Evolutionary conservation across 2,329 filamentous ascomycete genomes (phyloP).

Genomic region (Penicillium brevicompactum): DNA sequence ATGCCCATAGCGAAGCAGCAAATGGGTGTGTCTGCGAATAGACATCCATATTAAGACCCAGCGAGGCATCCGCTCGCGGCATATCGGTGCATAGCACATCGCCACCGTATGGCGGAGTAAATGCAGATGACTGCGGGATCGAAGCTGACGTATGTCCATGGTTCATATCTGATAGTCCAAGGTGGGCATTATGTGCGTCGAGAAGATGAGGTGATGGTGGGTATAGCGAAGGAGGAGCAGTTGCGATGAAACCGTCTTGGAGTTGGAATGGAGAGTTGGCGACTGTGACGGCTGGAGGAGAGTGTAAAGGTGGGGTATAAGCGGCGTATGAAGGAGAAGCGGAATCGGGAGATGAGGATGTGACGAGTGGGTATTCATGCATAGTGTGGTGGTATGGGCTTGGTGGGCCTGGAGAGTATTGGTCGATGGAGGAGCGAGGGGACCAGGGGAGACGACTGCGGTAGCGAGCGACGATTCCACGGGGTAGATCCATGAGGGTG

Average conservation of each 20-base stretch:
- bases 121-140: slow-evolving; percentile 39
- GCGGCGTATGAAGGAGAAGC: slow-evolving; percentile 40
- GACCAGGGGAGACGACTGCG: slow-evolving; percentile 69
- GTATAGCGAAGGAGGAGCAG: slow-evolving; percentile 37
- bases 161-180: slow-evolving; percentile 32
- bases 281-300: slow-evolving; percentile 41
- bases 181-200: slow-evolving; percentile 35
- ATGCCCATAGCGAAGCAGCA: slow-evolving; percentile 42
- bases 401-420: slow-evolving; percentile 39
- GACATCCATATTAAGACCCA: slow-evolving; percentile 33
- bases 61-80: slow-evolving; percentile 28
- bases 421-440: slow-evolving; percentile 39
- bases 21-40: slow-evolving; percentile 37
- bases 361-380: slow-evolving; percentile 34
- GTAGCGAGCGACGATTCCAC: slow-evolving; percentile 69
- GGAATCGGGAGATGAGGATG: slow-evolving; percentile 42
- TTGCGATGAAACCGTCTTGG: slow-evolving; percentile 35
- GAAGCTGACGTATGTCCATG: slow-evolving; percentile 18
- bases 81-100: slow-evolving; percentile 36
- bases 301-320: slow-evolving; percentile 46
- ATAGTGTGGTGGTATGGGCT: slow-evolving; percentile 36
- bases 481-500: slow-evolving; percentile 71
- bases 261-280: slow-evolving; percentile 42
- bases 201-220: slow-evolving; percentile 39
- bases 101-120: slow-evolving; percentile 39